phyloP scores from a whole-genome alignment of 306 rosid genomes.

The Corylus americana region DNA sequence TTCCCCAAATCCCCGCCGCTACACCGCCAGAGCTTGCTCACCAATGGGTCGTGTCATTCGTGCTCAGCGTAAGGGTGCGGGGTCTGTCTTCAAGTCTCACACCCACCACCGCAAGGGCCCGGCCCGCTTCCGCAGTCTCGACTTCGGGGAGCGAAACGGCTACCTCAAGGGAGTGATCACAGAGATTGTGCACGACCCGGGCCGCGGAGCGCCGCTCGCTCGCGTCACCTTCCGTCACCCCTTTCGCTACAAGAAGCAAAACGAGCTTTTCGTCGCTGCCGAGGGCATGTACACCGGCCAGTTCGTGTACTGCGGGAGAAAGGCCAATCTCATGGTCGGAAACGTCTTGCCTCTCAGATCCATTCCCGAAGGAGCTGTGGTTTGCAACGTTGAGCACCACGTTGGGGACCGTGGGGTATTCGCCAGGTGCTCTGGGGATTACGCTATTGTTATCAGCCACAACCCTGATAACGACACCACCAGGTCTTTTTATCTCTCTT shows the following conservation, averaged over 20 bases:
- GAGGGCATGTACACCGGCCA: slow-evolving; percentile 47
- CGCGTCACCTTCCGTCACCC: slow-evolving; percentile 48
- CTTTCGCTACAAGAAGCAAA: slow-evolving; percentile 46
- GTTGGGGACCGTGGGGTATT: slow-evolving; percentile 50
- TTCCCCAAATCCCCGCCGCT: not conserved
- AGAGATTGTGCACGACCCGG: slow-evolving; percentile 45
- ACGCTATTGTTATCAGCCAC: slow-evolving; percentile 45
- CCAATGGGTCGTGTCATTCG: slow-evolving; percentile 45
- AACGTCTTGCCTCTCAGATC: slow-evolving; percentile 43
- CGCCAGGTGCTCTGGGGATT: slow-evolving; percentile 46
- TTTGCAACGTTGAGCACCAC: slow-evolving; percentile 49
- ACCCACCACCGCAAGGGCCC: slow-evolving; percentile 47
- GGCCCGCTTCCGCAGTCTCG: slow-evolving; percentile 42
- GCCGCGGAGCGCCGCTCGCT: slow-evolving; percentile 46
- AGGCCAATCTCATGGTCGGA: slow-evolving; percentile 41
- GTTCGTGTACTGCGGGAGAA: slow-evolving; percentile 44
- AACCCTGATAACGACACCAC: slow-evolving; percentile 49
- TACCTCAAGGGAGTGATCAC: slow-evolving; percentile 44
- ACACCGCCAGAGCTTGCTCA: not conserved
- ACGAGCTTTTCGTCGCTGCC: slow-evolving; percentile 44
- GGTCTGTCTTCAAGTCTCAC: slow-evolving; percentile 51
- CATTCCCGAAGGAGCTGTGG: slow-evolving; percentile 50
- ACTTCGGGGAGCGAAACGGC: slow-evolving; percentile 47
- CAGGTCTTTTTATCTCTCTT: slow-evolving; percentile 16
- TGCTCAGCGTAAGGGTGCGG: slow-evolving; percentile 57